A percentile compares a stretch with the other conserved stretches of the same genome.
Conservation (phyloP, 192 early-diverging fungal species). For the Endogone sp. region DNA sequence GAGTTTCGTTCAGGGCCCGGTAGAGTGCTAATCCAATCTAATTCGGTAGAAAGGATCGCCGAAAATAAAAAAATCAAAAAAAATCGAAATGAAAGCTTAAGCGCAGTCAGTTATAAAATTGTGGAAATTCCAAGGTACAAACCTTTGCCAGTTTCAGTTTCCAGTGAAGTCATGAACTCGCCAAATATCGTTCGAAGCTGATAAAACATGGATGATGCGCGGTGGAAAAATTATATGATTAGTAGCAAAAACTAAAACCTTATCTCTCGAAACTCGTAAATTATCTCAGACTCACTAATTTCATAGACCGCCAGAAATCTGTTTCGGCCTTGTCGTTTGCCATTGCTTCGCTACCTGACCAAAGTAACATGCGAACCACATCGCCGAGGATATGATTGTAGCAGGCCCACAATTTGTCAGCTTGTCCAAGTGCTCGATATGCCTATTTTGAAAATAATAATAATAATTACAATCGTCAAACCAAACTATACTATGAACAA, state of each 20-base stretch:
- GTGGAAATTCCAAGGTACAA: neutral
- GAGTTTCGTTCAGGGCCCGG: neutral
- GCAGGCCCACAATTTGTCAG: conserved; percentile 29
- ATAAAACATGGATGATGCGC: too few relatives aligned
- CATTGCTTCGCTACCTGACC: neutral
- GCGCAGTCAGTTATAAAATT: neutral
- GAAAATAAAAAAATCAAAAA: neutral
- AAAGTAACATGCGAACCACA: neutral
- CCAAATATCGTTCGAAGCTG: neutral
- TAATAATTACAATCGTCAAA: neutral
- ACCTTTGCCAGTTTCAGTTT: neutral
- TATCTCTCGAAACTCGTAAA: too few relatives aligned
- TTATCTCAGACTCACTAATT: neutral
- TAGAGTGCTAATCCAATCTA: neutral
- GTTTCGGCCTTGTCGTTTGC: neutral
- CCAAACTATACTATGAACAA: too few relatives aligned
- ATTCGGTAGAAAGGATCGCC: neutral
- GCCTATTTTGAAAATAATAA: conserved; percentile 12
- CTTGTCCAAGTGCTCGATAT: conserved; percentile 24
- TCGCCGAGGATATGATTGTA: conserved; percentile 30
- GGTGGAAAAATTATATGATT: too few relatives aligned
- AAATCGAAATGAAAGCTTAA: too few relatives aligned
- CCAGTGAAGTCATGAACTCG: neutral
- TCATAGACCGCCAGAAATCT: neutral
- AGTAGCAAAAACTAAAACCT: too few relatives aligned